phyloP scores from a whole-genome alignment of 164 flowering plant genomes.

The Cinnamomum chago region DNA sequence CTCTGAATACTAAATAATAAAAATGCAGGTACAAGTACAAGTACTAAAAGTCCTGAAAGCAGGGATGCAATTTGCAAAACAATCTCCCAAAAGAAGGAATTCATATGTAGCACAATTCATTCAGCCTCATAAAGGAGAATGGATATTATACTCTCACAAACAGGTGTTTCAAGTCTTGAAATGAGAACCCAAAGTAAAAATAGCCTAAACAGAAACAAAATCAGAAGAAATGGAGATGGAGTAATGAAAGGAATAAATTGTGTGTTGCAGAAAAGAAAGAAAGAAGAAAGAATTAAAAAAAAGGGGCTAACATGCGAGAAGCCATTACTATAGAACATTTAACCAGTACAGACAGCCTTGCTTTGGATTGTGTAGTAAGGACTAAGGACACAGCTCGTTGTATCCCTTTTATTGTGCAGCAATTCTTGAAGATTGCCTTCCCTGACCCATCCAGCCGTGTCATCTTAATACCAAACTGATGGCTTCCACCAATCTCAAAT shows the following conservation, averaged over 20 bases:
- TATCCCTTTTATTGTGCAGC: not conserved
- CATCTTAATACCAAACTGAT: not conserved
- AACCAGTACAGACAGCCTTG: not conserved
- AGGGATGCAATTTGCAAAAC: not conserved
- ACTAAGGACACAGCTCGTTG: not conserved
- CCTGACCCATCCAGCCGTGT: not conserved
- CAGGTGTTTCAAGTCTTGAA: not conserved
- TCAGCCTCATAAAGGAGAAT: not conserved
- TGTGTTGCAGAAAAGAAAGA: not conserved
- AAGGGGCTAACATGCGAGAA: not conserved
- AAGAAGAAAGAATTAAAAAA: not conserved
- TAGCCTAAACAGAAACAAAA: not conserved
- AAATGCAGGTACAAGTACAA: too few species aligned
- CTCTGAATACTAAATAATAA: too few species aligned
- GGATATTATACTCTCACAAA: not conserved
- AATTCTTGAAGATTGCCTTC: not conserved
- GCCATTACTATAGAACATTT: too few species aligned
- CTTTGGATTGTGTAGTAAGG: not conserved
- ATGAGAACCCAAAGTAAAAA: not conserved
- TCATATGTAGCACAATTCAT: not conserved
- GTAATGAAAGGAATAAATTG: not conserved
- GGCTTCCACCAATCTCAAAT: conserved; percentile 16
- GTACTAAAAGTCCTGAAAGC: not conserved
- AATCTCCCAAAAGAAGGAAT: not conserved
- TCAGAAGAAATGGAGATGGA: not conserved